These are phyloP conservation scores for Aquilaria yunnanensis DNA, from an alignment of 345 rosid genomes.

Conservation along the genomic window DNA sequence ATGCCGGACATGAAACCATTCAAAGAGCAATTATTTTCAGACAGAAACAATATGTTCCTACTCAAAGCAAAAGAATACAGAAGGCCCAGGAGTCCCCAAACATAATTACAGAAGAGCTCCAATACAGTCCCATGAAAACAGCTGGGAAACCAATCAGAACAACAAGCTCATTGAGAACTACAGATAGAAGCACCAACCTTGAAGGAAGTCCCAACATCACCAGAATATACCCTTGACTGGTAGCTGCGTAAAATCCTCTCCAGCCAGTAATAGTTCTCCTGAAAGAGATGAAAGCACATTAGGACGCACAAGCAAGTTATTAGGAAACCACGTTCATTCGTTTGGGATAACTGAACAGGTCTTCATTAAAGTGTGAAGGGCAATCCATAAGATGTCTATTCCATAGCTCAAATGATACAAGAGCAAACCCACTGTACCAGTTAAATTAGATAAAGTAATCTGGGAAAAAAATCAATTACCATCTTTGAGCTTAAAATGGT, in stretches of 20 bases:
- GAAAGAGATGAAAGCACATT: constrained; percentile 9
- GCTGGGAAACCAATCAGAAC: not conserved
- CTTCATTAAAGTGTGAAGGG: no score
- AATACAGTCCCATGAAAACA: no score
- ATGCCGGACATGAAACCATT: not conserved
- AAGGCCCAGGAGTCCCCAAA: constrained; percentile 17
- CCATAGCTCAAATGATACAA: no score
- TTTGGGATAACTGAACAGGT: no score
- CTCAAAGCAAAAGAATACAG: constrained; percentile 1
- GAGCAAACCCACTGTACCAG: no score
- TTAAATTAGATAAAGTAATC: no score
- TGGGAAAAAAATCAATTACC: no score
- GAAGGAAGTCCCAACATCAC: constrained; percentile 33
- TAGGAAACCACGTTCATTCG: no score
- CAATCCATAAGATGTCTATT: no score
- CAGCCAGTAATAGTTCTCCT: constrained; percentile 39
- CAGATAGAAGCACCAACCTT: not conserved
- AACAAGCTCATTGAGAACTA: not conserved
- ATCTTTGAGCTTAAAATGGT: no score
- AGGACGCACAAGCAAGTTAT: not conserved
- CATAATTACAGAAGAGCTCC: constrained; percentile 2
- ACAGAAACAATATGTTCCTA: not conserved
- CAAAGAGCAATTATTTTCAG: not conserved
- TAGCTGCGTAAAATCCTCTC: constrained; percentile 64
- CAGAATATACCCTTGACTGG: constrained; percentile 67